Evolutionary conservation across 306 rosid genomes (phyloP).

Genomic region (Alnus rubra): DNA sequence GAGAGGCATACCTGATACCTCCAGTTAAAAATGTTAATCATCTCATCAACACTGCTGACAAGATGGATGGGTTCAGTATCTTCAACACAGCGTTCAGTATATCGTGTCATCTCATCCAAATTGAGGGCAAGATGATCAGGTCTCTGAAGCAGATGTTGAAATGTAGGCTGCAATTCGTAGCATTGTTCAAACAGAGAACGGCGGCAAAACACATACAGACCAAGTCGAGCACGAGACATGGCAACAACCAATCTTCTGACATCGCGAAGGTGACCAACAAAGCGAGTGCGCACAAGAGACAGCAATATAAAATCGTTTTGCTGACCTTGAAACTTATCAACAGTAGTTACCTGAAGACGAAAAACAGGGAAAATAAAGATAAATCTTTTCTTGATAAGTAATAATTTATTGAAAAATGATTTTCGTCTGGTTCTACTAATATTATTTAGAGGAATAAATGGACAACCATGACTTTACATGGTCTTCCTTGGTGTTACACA

Average conservation of each 20-base stretch:
- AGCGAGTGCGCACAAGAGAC: conserved; percentile 89
- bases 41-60: conserved; percentile 86
- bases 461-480: not conserved
- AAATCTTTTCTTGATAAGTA: not conserved
- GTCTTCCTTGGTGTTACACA: not conserved
- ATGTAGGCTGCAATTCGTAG: conserved; percentile 94
- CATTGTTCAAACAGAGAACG: conserved; percentile 95
- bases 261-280: conserved; percentile 98
- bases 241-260: conserved; percentile 98
- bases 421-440: not conserved
- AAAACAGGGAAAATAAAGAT: conserved; percentile 5
- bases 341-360: conserved; percentile 74
- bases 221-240: conserved; percentile 98
- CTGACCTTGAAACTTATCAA: conserved; percentile 99
- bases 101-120: conserved; percentile 58
- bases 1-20: conserved; percentile 65
- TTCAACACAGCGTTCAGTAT: conserved; percentile 63
- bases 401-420: not conserved
- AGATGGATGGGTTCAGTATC: conserved; percentile 70
- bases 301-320: conserved; percentile 94
- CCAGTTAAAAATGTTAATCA: conserved; percentile 60
- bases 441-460: not conserved
- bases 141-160: conserved; percentile 88
- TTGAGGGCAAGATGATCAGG: conserved; percentile 82
- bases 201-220: conserved; percentile 90